Conservation (phyloP, 441 rosid species). For the Capsella rubella region DNA sequence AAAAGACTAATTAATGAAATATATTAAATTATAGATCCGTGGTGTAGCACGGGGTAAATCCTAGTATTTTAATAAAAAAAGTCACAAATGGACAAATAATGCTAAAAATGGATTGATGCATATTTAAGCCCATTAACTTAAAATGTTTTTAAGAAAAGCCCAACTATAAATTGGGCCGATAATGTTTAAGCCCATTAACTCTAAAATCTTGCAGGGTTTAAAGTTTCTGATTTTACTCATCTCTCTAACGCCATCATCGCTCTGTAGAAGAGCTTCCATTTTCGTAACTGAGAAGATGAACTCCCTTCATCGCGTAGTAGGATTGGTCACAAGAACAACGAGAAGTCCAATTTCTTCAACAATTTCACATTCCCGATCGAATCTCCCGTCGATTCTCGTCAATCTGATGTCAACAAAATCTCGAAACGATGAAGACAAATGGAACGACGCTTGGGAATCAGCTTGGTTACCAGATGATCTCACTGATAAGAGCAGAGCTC, state of each 20-base stretch:
- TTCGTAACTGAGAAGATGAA: constrained; percentile 38
- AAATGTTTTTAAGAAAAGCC: neutral
- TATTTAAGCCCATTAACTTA: too few relatives aligned
- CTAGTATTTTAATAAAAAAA: too few relatives aligned
- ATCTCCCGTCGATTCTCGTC: constrained; percentile 26
- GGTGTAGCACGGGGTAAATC: too few relatives aligned
- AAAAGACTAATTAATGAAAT: too few relatives aligned
- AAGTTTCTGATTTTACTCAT: neutral
- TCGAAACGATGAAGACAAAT: constrained; percentile 61
- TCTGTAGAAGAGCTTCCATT: constrained; percentile 25
- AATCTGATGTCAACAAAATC: constrained; percentile 51
- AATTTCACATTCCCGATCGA: constrained; percentile 10
- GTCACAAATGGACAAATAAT: too few relatives aligned
- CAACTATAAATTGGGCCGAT: neutral
- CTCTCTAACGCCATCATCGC: neutral
- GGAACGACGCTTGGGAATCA: constrained; percentile 96
- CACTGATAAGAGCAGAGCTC: constrained; percentile 58
- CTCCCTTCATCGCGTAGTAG: constrained; percentile 30
- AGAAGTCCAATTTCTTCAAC: neutral
- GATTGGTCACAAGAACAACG: constrained; percentile 36
- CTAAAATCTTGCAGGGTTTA: neutral
- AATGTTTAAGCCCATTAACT: neutral
- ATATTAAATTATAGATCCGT: too few relatives aligned
- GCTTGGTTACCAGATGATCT: constrained; percentile 93
- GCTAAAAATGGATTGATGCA: too few relatives aligned